Conservation (phyloP, 2,329 filamentous ascomycete species). For the Colletotrichum endophyticum region DNA sequence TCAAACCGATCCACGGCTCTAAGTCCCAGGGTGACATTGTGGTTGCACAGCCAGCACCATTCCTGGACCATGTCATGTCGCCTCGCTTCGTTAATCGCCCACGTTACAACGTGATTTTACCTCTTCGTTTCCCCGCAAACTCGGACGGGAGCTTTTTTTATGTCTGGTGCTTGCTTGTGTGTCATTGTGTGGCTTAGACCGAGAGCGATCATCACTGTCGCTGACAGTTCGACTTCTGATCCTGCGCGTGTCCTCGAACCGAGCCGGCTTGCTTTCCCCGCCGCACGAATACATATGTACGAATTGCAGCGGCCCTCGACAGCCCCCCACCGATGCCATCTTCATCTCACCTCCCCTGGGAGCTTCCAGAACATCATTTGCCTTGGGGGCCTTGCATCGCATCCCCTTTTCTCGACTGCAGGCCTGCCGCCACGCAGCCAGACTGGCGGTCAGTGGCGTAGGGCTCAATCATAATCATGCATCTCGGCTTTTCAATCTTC, state of each 20-base stretch:
- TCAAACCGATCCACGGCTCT: background rate
- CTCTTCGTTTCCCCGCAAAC: constrained; percentile 7
- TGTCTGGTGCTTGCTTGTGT: background rate
- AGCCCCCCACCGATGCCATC: background rate
- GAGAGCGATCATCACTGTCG: background rate
- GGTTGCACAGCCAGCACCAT: background rate
- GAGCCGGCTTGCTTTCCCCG: background rate
- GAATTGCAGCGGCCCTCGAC: background rate
- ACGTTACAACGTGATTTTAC: background rate
- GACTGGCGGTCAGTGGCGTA: background rate
- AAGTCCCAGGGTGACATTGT: constrained; percentile 1
- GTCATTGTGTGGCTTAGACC: background rate
- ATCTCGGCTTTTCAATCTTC: background rate
- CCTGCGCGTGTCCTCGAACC: background rate
- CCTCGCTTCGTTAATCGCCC: constrained; percentile 16
- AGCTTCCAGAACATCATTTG: background rate
- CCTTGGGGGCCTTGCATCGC: background rate
- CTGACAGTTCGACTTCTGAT: background rate
- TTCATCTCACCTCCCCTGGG: background rate
- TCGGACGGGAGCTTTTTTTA: background rate
- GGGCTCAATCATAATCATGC: background rate
- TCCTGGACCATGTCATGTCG: constrained; percentile 10
- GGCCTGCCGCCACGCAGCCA: background rate
- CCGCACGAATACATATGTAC: background rate
- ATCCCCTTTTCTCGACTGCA: background rate